Conservation (phyloP, 352 stramenopile genomes). For the Chrysophaeum taylorii region DNA sequence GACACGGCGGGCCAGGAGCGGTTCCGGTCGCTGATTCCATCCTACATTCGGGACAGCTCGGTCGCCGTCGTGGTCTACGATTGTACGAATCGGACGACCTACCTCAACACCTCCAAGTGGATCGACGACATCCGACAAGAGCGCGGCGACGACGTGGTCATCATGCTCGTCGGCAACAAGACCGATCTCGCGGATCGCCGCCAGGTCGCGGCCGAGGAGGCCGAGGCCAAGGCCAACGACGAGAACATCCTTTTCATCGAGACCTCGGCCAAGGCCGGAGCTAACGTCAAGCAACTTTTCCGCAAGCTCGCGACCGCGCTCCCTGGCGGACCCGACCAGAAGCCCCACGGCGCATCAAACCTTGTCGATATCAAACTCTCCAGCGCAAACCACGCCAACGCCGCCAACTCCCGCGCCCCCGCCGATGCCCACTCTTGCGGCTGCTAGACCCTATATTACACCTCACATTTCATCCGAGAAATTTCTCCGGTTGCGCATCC, state of each 20-base stretch:
- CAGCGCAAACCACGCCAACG: too few relatives aligned
- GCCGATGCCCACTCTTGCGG: too few relatives aligned
- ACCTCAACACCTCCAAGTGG: slow-evolving; percentile 98
- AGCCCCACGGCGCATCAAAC: slow-evolving; percentile 36
- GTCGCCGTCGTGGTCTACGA: slow-evolving; percentile 99
- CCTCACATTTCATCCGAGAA: too few relatives aligned
- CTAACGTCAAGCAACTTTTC: slow-evolving; percentile 98
- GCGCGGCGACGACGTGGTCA: slow-evolving; percentile 94
- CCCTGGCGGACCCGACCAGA: slow-evolving; percentile 85
- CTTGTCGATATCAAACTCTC: slow-evolving; percentile 10
- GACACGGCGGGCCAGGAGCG: slow-evolving; percentile 94
- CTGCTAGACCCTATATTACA: too few relatives aligned
- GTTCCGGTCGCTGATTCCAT: slow-evolving; percentile 63
- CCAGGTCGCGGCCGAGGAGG: slow-evolving; percentile 87
- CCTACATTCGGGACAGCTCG: slow-evolving; percentile 96
- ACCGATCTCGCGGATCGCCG: slow-evolving; percentile 93
- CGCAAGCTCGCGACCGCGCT: slow-evolving; percentile 93
- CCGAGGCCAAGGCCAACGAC: slow-evolving; percentile 90
- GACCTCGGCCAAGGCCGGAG: slow-evolving; percentile 90
- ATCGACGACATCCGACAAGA: slow-evolving; percentile 96
- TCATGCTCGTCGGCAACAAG: slow-evolving; percentile 99
- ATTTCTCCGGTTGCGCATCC: too few relatives aligned
- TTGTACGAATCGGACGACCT: slow-evolving; percentile 94
- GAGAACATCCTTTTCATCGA: slow-evolving; percentile 99
- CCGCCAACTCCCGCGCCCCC: too few relatives aligned